phyloP scores from a whole-genome alignment of 2,329 filamentous ascomycete species.

The Pseudogymnoascus sp. region DNA sequence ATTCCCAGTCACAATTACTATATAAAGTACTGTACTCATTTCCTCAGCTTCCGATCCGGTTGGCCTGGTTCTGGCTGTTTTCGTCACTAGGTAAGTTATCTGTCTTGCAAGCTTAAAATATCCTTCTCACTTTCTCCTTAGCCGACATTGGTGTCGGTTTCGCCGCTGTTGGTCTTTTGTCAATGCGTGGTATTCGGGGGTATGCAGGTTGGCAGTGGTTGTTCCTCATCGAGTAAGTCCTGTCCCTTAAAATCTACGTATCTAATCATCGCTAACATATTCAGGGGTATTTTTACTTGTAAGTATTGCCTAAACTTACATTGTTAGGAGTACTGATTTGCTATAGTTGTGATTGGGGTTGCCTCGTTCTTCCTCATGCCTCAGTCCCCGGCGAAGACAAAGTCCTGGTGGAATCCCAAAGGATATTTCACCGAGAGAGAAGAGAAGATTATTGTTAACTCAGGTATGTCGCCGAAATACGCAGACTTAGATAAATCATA shows the following conservation, averaged over 20 bases:
- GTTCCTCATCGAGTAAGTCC: neutral
- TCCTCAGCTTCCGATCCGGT: constrained; percentile 22
- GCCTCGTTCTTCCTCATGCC: constrained; percentile 15
- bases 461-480: neutral
- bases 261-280: neutral
- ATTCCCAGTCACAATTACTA: neutral
- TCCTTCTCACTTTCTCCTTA: neutral
- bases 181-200: neutral
- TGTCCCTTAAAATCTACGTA: neutral
- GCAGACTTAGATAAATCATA: neutral
- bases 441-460: constrained; percentile 58
- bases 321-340: neutral
- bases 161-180: constrained; percentile 35
- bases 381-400: constrained; percentile 19
- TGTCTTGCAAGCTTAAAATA: neutral
- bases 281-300: neutral
- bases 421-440: constrained; percentile 55
- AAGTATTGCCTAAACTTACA: neutral
- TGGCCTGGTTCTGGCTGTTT: neutral
- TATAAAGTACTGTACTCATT: neutral
- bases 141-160: constrained; percentile 24
- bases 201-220: constrained; percentile 11
- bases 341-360: constrained; percentile 13
- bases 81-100: neutral
- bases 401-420: constrained; percentile 48